Percentiles rank a stretch among this genome's conserved stretches.
Evolutionary conservation across 345 rosid species (phyloP).

Genomic region (Anacardium occidentale): DNA sequence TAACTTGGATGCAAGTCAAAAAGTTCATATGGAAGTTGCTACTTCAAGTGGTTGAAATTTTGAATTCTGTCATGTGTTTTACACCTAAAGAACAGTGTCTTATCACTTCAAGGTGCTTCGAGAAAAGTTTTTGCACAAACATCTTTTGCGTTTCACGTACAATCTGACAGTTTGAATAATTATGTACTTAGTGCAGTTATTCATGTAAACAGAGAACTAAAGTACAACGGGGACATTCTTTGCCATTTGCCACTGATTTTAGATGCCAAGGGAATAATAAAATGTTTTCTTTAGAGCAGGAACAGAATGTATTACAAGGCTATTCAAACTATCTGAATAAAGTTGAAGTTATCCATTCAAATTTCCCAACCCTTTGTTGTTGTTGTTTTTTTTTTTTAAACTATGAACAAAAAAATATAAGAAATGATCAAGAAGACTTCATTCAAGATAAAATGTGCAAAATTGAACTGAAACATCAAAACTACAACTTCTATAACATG

Average conservation of each 20-base stretch:
- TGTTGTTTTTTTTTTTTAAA: too few species aligned
- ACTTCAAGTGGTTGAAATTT: not conserved
- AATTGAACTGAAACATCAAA: not conserved
- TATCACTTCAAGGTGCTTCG: not conserved
- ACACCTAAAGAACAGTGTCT: not conserved
- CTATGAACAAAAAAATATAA: too few species aligned
- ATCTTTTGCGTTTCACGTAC: not conserved
- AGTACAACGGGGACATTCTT: not conserved
- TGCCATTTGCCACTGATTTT: too few species aligned
- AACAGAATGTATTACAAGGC: too few species aligned
- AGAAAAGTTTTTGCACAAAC: too few species aligned
- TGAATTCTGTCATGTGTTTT: not conserved
- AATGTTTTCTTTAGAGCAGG: too few species aligned
- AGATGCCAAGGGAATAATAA: too few species aligned
- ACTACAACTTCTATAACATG: not conserved
- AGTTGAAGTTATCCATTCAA: too few species aligned
- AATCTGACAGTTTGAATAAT: not conserved
- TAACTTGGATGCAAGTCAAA: not conserved
- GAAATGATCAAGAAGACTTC: not conserved
- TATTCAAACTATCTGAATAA: too few species aligned
- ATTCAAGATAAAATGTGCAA: not conserved
- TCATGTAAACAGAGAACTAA: not conserved
- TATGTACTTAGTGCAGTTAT: not conserved
- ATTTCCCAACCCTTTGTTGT: too few species aligned
- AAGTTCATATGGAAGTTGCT: too few species aligned